These are phyloP conservation scores for Schizonepeta tenuifolia DNA, from an alignment of 257 asterid genomes.

Conservation along the genomic window DNA sequence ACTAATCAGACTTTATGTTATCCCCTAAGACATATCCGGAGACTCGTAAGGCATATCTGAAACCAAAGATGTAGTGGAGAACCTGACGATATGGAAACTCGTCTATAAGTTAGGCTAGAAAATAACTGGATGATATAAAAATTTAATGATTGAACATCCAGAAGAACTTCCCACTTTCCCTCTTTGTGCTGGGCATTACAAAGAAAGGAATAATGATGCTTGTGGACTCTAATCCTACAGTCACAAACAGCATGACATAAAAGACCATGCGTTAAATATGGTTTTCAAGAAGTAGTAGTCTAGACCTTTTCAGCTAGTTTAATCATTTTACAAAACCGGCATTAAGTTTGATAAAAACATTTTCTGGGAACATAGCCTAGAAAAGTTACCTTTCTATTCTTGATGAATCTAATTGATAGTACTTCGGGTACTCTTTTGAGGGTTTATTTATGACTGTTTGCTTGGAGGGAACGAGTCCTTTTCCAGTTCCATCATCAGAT, in stretches of 20 bases:
- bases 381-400: conserved; percentile 62
- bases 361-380: conserved; percentile 10
- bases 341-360: conserved; percentile 6
- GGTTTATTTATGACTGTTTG: conserved; percentile 53
- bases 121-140: conserved; percentile 1
- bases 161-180: conserved; percentile 18
- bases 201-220: not conserved
- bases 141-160: not conserved
- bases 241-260: conserved; percentile 11
- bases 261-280: not conserved
- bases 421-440: conserved; percentile 51
- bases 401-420: conserved; percentile 59
- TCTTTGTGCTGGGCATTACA: not conserved
- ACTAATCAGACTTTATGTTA: not conserved
- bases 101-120: not conserved
- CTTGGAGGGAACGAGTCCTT: conserved; percentile 61
- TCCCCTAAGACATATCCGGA: not conserved
- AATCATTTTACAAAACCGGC: conserved; percentile 5
- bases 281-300: conserved; percentile 6
- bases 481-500: conserved; percentile 56
- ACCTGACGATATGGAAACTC: conserved; percentile 1
- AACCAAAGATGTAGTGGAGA: not conserved
- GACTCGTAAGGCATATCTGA: not conserved
- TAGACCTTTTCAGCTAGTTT: conserved; percentile 1
- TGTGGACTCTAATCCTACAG: not conserved